Percentiles rank a stretch among this genome's conserved stretches.
phyloP scores from a whole-genome alignment of 768 basidiomycete genomes.

The Leccinum incarnatum region DNA sequence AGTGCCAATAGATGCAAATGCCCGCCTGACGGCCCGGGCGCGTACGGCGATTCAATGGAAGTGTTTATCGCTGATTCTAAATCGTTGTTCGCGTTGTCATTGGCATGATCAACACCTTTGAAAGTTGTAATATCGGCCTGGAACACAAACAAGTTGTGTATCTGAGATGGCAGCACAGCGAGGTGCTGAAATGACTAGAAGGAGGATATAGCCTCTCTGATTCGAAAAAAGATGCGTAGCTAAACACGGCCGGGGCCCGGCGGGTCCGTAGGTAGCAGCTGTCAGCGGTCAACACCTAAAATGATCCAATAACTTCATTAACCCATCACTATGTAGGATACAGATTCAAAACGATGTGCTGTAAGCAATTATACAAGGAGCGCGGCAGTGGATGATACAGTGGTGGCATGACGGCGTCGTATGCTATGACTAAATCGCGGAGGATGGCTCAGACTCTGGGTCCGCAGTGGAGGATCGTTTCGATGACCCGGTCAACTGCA shows the following conservation, averaged over 20 bases:
- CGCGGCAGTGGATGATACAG: neutral
- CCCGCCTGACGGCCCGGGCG: too few species aligned
- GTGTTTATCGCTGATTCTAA: neutral
- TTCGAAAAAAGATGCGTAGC: neutral
- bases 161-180: neutral
- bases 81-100: neutral
- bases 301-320: neutral
- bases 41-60: too few species aligned
- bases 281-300: neutral
- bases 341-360: neutral
- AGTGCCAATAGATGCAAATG: too few species aligned
- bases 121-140: neutral
- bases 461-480: neutral
- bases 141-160: too few species aligned
- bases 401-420: neutral
- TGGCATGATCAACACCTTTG: neutral
- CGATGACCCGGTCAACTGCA: neutral
- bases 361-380: neutral
- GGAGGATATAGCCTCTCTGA: neutral
- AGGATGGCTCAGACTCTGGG: neutral
- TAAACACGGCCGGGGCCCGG: neutral
- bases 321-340: neutral
- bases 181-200: neutral
- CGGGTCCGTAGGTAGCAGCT: neutral
- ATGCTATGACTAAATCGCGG: neutral